Base-by-base conservation (phyloP, 257 asterid species). In the Mitragyna speciosa region DNA sequence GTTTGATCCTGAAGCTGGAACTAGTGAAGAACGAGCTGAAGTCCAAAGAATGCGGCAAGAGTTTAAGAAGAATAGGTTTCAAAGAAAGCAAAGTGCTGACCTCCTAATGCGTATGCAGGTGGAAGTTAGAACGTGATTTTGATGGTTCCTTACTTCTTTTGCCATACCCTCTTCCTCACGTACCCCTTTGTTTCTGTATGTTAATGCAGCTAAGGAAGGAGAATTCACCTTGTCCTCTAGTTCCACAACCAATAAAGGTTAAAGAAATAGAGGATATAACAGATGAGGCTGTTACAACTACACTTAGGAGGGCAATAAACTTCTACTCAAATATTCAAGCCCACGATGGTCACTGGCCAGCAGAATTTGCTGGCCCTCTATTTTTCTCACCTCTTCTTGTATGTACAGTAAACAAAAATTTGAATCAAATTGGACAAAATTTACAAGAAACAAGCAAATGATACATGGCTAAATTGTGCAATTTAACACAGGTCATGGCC, bases 331-430 rank as follows among this genome's bases (percentile, higher is more conserved):
- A 85, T 4, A 79, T 89, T 51, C 93, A 89, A 51, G 90, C 93
- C 63, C 80, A 80, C 15, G 93, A 89, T 76, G 93, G 93, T 0
- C 90, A 84, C 71, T 89, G 93, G 93, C 89, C 93, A 2, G 87
- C 87, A 33, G 93, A 89, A 79, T 81, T 85, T 20, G 87, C 93
- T 0, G 91, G 91, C 70, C 87, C 93, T 48, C 67, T 87, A 26
- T 89, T 87, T 73, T 87, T 87, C 79, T 80, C 82, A 24, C 93
- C 87, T 52, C 87, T 87, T 20, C 8, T 89, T 47, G 93, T 89
- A 82, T 19, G 69, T 69, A 41, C 5, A 19, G 0, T 30, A 14
- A 45, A 8, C 10, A 51, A 16, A 16, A 2, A 48, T 48, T 48
- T 48, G 56, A 15, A 51, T 12, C 48, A 45, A 45, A 45, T 5